Conservation (phyloP, 2,329 filamentous ascomycete genomes). For the Calonectria honghensis region DNA sequence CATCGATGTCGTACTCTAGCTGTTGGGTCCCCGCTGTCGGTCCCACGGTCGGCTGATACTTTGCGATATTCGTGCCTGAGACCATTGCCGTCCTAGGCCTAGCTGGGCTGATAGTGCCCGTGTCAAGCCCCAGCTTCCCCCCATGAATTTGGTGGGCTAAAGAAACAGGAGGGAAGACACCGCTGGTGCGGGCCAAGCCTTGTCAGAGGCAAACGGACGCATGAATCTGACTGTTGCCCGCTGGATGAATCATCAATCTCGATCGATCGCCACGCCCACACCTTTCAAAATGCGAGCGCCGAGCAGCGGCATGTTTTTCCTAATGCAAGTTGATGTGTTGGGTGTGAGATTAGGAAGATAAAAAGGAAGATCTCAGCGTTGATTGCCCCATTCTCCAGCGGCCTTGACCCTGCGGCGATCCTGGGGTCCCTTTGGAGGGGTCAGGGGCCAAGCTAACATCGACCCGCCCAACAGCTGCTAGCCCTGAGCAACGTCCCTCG, state of each 20-base stretch:
- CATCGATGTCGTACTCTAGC: neutral
- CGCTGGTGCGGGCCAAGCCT: slow-evolving; percentile 18
- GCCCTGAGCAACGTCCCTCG: neutral
- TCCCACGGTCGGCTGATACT: neutral
- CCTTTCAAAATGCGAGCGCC: neutral
- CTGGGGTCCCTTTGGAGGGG: neutral
- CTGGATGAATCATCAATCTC: neutral
- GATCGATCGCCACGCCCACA: neutral
- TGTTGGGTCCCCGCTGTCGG: neutral
- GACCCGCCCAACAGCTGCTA: neutral
- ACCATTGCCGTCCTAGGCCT: slow-evolving; percentile 27
- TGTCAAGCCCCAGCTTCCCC: neutral
- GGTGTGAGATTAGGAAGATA: neutral
- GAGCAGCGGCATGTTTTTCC: neutral
- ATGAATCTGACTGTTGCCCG: neutral
- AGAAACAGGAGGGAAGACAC: neutral
- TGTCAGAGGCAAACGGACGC: slow-evolving; percentile 5
- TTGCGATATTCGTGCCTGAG: slow-evolving; percentile 1
- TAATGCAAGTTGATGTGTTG: neutral
- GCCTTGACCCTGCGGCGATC: slow-evolving; percentile 21
- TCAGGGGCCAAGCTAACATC: neutral
- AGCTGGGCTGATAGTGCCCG: slow-evolving; percentile 21
- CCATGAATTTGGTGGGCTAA: neutral
- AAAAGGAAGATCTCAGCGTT: neutral
- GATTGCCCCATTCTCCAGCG: slow-evolving; percentile 1